A percentile compares a stretch with the other conserved stretches of the same genome.
These are phyloP conservation scores for Leersia perrieri DNA, from an alignment of 176 grass and related monocot species.

Conservation along the genomic window DNA sequence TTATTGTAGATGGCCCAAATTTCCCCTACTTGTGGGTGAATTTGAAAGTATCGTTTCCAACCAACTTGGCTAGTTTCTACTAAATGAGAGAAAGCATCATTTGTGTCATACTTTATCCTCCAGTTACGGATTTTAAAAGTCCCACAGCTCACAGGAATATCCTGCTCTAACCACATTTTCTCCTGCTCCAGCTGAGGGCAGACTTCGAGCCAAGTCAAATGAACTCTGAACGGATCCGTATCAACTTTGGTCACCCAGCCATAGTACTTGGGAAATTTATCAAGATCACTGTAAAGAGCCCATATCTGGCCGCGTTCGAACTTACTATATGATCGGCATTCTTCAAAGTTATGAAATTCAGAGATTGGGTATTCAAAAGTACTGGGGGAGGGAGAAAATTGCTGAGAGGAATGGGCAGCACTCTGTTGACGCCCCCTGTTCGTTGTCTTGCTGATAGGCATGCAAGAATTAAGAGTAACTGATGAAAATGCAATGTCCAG, in stretches of 20 bases:
- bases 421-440: conserved; percentile 12
- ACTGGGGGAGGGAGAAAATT: conserved; percentile 16
- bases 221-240: conserved; percentile 24
- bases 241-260: conserved; percentile 55
- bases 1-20: conserved; percentile 76
- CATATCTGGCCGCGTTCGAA: conserved; percentile 62
- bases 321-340: conserved; percentile 40
- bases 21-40: conserved; percentile 51
- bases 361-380: conserved; percentile 40
- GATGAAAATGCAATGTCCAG: conserved; percentile 48
- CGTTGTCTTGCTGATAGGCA: background rate
- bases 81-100: conserved; percentile 61
- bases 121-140: conserved; percentile 42
- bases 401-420: conserved; percentile 3
- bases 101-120: conserved; percentile 23
- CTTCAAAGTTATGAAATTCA: conserved; percentile 60
- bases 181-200: conserved; percentile 41
- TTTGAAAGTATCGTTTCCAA: conserved; percentile 34
- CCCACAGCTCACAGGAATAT: conserved; percentile 67
- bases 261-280: conserved; percentile 72
- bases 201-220: conserved; percentile 64
- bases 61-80: conserved; percentile 29
- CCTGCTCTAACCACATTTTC: conserved; percentile 43
- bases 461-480: conserved; percentile 42
- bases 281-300: conserved; percentile 77